phyloP scores from a whole-genome alignment of 2,329 filamentous ascomycete species.

The Elsinoe ampelina region DNA sequence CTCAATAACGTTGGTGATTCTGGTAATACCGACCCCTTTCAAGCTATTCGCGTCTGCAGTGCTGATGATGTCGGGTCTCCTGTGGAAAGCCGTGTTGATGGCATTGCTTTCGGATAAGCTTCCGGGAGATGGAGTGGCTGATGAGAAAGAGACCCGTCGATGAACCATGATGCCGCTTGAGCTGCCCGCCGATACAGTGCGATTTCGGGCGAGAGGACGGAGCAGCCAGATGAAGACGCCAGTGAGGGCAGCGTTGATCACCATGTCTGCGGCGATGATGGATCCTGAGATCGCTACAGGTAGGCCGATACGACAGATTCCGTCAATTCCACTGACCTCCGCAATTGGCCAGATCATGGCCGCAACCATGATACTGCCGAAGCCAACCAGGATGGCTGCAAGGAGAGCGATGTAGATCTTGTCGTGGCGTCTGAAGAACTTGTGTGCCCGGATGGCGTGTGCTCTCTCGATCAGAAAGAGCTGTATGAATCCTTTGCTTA shows the following conservation, averaged over 20 bases:
- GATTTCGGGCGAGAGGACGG: constrained; percentile 6
- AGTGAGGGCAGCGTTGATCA: constrained; percentile 33
- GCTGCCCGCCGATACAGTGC: neutral
- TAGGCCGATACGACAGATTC: constrained; percentile 33
- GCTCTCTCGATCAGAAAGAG: constrained; percentile 35
- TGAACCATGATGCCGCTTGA: neutral
- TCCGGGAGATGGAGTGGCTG: neutral
- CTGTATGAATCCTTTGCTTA: constrained; percentile 29
- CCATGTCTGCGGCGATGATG: constrained; percentile 30
- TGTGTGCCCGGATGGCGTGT: constrained; percentile 30
- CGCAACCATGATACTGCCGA: constrained; percentile 18
- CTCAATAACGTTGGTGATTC: constrained; percentile 8
- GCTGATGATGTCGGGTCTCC: neutral
- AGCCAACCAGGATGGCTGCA: constrained; percentile 16
- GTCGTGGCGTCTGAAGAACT: constrained; percentile 26
- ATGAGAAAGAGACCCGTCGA: neutral
- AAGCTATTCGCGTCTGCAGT: neutral
- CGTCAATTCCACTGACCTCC: constrained; percentile 24
- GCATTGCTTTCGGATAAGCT: neutral
- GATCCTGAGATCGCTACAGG: constrained; percentile 29
- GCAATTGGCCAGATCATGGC: constrained; percentile 24
- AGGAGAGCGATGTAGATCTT: constrained; percentile 29
- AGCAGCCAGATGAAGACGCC: constrained; percentile 31
- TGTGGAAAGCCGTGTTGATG: neutral
- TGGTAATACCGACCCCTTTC: neutral